phyloP scores from a whole-genome alignment of 2,329 filamentous ascomycete genomes.

The Hypoxylon sp. region DNA sequence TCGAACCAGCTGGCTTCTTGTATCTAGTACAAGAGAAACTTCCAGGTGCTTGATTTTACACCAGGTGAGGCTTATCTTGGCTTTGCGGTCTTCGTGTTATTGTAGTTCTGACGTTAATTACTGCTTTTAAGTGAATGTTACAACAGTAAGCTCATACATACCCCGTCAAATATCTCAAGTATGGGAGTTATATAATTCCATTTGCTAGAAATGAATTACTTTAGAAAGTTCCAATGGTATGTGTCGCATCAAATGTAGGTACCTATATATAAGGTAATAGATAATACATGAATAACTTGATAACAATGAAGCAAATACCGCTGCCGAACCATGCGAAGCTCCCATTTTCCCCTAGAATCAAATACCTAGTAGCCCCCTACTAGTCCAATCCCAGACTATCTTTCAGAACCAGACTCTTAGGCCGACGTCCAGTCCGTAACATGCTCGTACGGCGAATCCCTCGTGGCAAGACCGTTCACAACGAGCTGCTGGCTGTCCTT shows the following conservation, averaged over 20 bases:
- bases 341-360: neutral
- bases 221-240: slow-evolving; percentile 1
- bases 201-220: neutral
- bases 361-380: neutral
- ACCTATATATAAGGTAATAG: neutral
- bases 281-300: neutral
- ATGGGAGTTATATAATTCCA: no score
- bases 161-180: no score
- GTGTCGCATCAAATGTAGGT: no score
- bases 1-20: no score
- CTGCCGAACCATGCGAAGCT: neutral
- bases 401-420: neutral
- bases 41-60: no score
- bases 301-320: neutral
- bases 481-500: slow-evolving; percentile 31
- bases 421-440: slow-evolving; percentile 40
- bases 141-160: no score
- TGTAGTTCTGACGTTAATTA: no score
- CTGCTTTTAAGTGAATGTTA: no score
- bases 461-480: slow-evolving; percentile 32
- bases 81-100: no score
- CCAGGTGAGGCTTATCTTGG: no score
- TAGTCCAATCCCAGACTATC: no score
- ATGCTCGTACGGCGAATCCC: slow-evolving; percentile 35
- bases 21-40: no score